Evolutionary conservation across 1,139 yeast genomes (phyloP).

Genomic region (Hyphopichia wangnamkhiaoensis): DNA sequence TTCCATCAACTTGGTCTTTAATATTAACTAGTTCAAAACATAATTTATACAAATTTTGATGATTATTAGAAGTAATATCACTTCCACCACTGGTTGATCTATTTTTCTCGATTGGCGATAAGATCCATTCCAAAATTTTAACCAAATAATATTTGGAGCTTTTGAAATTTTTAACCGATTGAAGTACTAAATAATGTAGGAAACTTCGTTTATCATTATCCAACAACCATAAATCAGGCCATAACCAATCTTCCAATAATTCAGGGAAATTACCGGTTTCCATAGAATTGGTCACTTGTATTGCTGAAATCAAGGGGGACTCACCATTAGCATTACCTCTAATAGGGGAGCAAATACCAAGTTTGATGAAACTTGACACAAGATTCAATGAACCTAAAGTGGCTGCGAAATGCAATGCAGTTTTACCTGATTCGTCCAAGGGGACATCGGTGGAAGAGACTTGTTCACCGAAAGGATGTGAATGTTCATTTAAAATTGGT

Average conservation of each 20-base stretch:
- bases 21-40: conserved; percentile 69
- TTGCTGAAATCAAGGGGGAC: conserved; percentile 41
- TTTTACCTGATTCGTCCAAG: conserved; percentile 43
- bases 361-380: conserved; percentile 36
- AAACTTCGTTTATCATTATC: conserved; percentile 36
- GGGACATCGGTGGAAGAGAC: conserved; percentile 33
- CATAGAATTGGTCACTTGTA: conserved; percentile 48
- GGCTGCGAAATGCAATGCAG: conserved; percentile 49
- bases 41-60: conserved; percentile 59
- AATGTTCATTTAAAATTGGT: conserved; percentile 16
- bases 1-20: conserved; percentile 77
- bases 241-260: conserved; percentile 35
- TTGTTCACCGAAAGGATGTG: conserved; percentile 9
- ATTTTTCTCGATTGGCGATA: conserved; percentile 21
- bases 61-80: conserved; percentile 23
- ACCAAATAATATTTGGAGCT: conserved; percentile 67
- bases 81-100: conserved; percentile 1
- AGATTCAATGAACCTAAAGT: conserved; percentile 43
- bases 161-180: conserved; percentile 31
- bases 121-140: conserved; percentile 79
- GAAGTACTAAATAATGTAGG: conserved; percentile 37
- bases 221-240: conserved; percentile 40
- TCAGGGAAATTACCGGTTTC: conserved; percentile 43
- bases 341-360: conserved; percentile 42
- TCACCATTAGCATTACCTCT: conserved; percentile 42